Evolutionary conservation across 2,329 filamentous ascomycete genomes (phyloP), one percentile per base, ranked within the genome.

Genomic region (Epichloe uncinata): DNA sequence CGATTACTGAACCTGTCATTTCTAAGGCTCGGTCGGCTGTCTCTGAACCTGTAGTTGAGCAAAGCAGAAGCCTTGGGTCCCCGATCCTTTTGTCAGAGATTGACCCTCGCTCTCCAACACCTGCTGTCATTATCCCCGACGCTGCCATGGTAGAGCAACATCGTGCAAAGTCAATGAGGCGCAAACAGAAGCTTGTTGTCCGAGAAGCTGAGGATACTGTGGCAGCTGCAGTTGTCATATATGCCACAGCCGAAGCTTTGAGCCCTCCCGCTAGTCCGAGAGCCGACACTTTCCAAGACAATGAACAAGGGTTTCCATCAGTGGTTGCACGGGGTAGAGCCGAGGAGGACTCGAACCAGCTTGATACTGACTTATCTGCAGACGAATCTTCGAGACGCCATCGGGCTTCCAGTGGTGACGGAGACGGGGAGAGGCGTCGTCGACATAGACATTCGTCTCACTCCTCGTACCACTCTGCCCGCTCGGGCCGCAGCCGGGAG

Each of bases 341-440:
- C n/a, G 42, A 49, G 38, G 42, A 47, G 9, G 15, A 40, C 41
- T 42, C 42, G 42, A 37, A 64, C 60, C 63, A 66, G 63, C 67
- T 69, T 64, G 69, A 72, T 72, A 69, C 75, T 79, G 72, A 79
- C 74, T 68, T 72, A 61, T 73, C 69, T 65, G 67, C 69, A 78
- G 74, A 75, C 66, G 72, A 74, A 56, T 73, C 64, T 60, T 63
- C 60, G 59, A 69, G 63, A 61, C 66, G 68, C 53, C 58, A 58
- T 49, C 59, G 59, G 54, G 63, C 63, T 51, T 60, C 64, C 43
- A 63, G 59, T 55, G 54, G 64, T 54, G 66, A 70, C 53, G 64
- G 59, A 59, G 68, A 70, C 43, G 59, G 58, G 52, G 66, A 70
- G 45, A 63, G 64, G 55, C 69, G 66, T 52, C 69, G 68, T 53